Base-by-base conservation (phyloP, 2,329 filamentous ascomycete species). In the Colletotrichum tropicale region DNA sequence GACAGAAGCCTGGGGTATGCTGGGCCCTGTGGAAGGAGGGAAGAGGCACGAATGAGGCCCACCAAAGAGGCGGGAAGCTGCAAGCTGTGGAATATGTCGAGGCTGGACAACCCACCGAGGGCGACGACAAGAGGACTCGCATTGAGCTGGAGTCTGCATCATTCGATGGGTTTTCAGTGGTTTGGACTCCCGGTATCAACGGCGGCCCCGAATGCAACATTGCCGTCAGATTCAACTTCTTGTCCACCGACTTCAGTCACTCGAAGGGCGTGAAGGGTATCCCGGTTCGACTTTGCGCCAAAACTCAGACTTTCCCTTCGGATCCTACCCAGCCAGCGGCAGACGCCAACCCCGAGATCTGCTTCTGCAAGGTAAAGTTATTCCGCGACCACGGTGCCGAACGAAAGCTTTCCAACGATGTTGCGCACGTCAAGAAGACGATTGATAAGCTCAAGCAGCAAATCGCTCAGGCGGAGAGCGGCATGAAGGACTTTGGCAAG, bases 191-290 rank as follows among this genome's bases (percentile, higher is more conserved):
- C 0, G 93, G 92, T 6, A 85, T 90, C 56, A 93, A 93, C 65
- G 92, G 93, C 0, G 85, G 87, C 0, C 88, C 94, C 5, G 96
- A 98, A 80, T 97, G 96, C 83, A 94, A 93, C 65, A 92, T 99
- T 71, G 94, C 96, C 10, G 95, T 98, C 15, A 94, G 97, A 61
- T 99, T 98, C 89, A 99, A 99, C 86, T 99, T 99, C 82, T 89
- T 99, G 1, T 99, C 97, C 1, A 99, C 97, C 10, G 97, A 99
- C 83, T 99, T 98, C 83, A 98, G 96, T 84, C 97, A 98, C 82
- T 98, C 97, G 12, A 99, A 99, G 82, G 97, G 97, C 61, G 97
- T 99, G 65, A 99, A 98, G 85, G 97, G 97, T 43, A 98, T 98
- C 78, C 96, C 97, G 0, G 96, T 99, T 6, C 90, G 97, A 71